These are phyloP conservation scores for Closterium sp. DNA, from an alignment of 139 green algal genomes.

Conservation along the genomic window DNA sequence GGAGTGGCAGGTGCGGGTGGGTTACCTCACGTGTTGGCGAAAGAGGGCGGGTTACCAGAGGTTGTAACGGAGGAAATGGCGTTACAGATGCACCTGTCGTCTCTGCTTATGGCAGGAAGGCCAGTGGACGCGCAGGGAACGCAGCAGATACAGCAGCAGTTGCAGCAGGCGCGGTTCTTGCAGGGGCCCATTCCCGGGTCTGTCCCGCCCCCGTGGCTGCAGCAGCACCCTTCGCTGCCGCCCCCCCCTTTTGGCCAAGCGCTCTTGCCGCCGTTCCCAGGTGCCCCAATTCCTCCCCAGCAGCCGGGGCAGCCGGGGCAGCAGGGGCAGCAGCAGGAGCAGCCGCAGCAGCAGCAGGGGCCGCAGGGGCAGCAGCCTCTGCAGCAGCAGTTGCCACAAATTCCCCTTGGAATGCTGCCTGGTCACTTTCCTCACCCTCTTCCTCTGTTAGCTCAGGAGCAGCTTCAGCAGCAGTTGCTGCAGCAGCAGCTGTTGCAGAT, in stretches of 20 bases:
- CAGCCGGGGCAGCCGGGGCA: background rate
- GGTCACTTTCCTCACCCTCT: background rate
- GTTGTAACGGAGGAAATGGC: background rate
- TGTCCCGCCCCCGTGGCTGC: background rate
- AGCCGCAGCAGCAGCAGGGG: background rate
- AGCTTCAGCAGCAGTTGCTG: background rate
- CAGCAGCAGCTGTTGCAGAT: slow-evolving; percentile 1
- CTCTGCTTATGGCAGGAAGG: background rate
- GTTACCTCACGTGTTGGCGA: background rate
- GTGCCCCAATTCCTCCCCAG: background rate
- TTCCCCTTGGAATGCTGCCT: background rate
- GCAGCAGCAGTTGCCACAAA: background rate
- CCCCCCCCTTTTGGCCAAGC: background rate
- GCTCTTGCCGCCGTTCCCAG: background rate
- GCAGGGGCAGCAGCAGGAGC: background rate
- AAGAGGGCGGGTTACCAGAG: background rate
- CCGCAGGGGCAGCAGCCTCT: background rate
- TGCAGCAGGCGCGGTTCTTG: background rate
- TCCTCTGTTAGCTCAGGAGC: background rate
- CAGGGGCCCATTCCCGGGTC: background rate
- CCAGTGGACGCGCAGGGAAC: background rate
- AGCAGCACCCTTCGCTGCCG: background rate
- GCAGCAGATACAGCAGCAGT: background rate
- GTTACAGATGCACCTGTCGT: background rate
- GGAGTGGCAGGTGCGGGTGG: background rate